A percentile compares a stretch with the other conserved stretches of the same genome.
Conservation (phyloP, 352 stramenopile genomes). For the Phytophthora sansomeana region DNA sequence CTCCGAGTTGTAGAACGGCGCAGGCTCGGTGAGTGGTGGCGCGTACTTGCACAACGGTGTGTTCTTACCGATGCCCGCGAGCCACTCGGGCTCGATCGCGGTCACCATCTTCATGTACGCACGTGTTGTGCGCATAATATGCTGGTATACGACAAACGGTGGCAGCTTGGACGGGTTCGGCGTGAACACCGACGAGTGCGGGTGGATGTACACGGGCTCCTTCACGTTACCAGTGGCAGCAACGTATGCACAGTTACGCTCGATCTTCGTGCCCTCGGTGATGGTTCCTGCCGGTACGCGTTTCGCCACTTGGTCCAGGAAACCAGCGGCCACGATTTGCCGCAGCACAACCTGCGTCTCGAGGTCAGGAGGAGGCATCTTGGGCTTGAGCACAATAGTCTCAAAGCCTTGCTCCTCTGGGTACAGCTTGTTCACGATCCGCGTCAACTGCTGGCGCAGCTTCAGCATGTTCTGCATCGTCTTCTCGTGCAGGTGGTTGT, state of each 20-base stretch:
- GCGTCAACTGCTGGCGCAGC: constrained; percentile 83
- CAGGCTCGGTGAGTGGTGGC: constrained; percentile 62
- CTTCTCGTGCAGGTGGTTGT: constrained; percentile 88
- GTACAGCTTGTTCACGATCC: constrained; percentile 83
- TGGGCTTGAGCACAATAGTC: constrained; percentile 58
- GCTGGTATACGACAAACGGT: constrained; percentile 79
- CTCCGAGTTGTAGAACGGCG: constrained; percentile 62
- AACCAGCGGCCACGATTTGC: constrained; percentile 82
- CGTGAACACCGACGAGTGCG: constrained; percentile 85
- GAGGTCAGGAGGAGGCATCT: constrained; percentile 73
- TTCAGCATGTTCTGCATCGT: constrained; percentile 91
- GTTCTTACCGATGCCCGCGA: constrained; percentile 84
- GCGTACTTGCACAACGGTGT: constrained; percentile 81
- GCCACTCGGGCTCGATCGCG: constrained; percentile 97
- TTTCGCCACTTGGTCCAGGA: constrained; percentile 87
- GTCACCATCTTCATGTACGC: constrained; percentile 98
- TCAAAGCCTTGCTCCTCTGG: constrained; percentile 46
- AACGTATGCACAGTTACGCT: constrained; percentile 85
- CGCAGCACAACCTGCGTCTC: constrained; percentile 67
- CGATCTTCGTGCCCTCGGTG: constrained; percentile 82
- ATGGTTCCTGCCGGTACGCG: constrained; percentile 75
- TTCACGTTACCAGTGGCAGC: constrained; percentile 61
- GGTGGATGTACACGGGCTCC: constrained; percentile 87
- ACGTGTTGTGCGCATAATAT: constrained; percentile 78
- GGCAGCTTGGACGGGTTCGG: constrained; percentile 71